These are phyloP conservation scores for Hypomyces perniciosus DNA, from an alignment of 2,329 filamentous ascomycete species.

Conservation along the genomic window DNA sequence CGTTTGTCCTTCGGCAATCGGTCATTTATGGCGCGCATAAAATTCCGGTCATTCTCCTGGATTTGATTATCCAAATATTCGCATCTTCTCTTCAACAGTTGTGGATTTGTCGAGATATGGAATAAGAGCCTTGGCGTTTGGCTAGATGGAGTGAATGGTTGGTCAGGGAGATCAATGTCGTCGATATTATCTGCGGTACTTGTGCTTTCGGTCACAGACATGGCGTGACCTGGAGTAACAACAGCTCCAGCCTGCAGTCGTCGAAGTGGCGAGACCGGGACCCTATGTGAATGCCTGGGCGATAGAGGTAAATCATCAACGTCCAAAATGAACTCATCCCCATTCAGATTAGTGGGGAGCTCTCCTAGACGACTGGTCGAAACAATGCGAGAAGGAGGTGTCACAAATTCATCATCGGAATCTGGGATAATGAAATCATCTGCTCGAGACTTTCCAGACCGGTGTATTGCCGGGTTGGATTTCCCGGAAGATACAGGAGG, in stretches of 20 bases:
- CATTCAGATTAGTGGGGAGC: conserved; percentile 6
- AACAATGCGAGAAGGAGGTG: conserved; percentile 22
- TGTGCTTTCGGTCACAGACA: conserved; percentile 5
- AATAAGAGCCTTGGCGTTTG: conserved; percentile 25
- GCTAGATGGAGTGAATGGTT: conserved; percentile 12
- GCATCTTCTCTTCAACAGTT: conserved; percentile 30
- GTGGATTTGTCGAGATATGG: conserved; percentile 25
- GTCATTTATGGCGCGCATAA: conserved; percentile 41
- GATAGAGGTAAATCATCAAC: conserved; percentile 5
- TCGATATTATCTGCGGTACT: conserved; percentile 2
- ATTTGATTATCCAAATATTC: conserved; percentile 36
- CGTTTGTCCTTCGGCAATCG: conserved; percentile 41
- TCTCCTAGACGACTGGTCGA: conserved; percentile 1
- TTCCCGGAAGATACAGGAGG: not conserved
- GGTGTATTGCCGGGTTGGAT: not conserved
- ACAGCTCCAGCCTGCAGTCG: not conserved
- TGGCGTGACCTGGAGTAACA: not conserved
- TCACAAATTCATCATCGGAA: conserved; percentile 51
- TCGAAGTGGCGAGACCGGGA: not conserved
- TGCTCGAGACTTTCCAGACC: not conserved
- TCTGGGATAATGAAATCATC: conserved; percentile 44
- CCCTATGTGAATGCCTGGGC: not conserved
- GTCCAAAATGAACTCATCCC: conserved; percentile 9
- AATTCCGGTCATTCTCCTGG: conserved; percentile 43
- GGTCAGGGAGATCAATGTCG: not conserved